These are phyloP conservation scores for Aureobasidium lini DNA, from an alignment of 2,329 filamentous ascomycete genomes.

Conservation along the genomic window DNA sequence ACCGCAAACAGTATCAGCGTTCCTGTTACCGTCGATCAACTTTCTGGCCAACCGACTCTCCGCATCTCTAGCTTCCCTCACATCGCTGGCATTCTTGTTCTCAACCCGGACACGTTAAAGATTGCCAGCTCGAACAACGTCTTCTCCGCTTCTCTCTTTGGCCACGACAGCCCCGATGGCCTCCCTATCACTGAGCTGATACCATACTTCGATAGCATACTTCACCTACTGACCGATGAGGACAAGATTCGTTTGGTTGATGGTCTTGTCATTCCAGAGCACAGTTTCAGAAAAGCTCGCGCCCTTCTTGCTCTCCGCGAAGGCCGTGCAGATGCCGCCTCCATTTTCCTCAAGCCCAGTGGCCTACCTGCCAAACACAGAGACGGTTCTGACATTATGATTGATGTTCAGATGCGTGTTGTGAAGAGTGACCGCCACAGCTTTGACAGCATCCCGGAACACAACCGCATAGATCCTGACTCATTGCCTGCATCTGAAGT, in stretches of 20 bases:
- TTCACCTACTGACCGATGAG: conserved; percentile 75
- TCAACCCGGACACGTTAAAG: conserved; percentile 68
- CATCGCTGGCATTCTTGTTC: conserved; percentile 91
- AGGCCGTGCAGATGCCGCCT: conserved; percentile 66
- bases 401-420: conserved; percentile 94
- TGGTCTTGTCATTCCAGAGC: conserved; percentile 94
- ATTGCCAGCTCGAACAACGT: conserved; percentile 93
- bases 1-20: conserved; percentile 72
- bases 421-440: conserved; percentile 76
- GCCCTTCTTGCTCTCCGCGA: conserved; percentile 78
- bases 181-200: conserved; percentile 72
- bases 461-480: conserved; percentile 42
- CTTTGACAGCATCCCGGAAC: conserved; percentile 55
- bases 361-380: conserved; percentile 80
- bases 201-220: conserved; percentile 76
- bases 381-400: conserved; percentile 84
- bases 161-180: conserved; percentile 75
- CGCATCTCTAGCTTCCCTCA: conserved; percentile 92
- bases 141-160: conserved; percentile 88
- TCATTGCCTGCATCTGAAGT: conserved; percentile 55
- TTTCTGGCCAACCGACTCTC: conserved; percentile 62
- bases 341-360: conserved; percentile 73
- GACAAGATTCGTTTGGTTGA: conserved; percentile 78
- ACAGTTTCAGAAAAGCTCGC: conserved; percentile 85
- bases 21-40: conserved; percentile 71